Percentiles rank a stretch among this genome's conserved stretches.
These are phyloP conservation scores for Discostella stelligeroides DNA, from an alignment of 108 stramenopile genomes.

Conservation along the genomic window DNA sequence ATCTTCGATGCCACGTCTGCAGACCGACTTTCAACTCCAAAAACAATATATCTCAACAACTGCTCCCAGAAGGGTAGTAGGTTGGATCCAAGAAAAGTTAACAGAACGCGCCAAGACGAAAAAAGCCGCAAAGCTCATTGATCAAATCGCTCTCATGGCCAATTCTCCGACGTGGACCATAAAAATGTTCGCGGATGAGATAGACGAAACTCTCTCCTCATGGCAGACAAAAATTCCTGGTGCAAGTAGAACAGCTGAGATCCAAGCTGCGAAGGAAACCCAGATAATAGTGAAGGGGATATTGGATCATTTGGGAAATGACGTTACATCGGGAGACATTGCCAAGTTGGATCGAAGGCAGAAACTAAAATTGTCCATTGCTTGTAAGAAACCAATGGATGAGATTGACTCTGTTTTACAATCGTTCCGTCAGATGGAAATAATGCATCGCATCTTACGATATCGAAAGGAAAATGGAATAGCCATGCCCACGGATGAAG, in stretches of 20 bases:
- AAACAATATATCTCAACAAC: slow-evolving; percentile 14
- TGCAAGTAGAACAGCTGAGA: slow-evolving; percentile 55
- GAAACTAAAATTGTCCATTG: slow-evolving; percentile 46
- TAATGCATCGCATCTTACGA: slow-evolving; percentile 81
- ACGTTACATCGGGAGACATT: slow-evolving; percentile 60
- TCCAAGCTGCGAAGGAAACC: slow-evolving; percentile 67
- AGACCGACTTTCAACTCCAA: no score
- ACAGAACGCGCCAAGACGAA: slow-evolving; percentile 54
- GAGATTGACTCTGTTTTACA: slow-evolving; percentile 65
- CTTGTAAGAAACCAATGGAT: slow-evolving; percentile 58
- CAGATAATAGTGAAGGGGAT: slow-evolving; percentile 55
- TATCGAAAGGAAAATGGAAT: slow-evolving; percentile 44
- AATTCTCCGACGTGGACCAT: slow-evolving; percentile 66
- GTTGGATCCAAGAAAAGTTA: slow-evolving; percentile 54
- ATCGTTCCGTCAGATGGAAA: slow-evolving; percentile 75
- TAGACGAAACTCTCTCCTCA: slow-evolving; percentile 58
- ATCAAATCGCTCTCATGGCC: slow-evolving; percentile 73
- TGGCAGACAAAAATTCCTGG: slow-evolving; percentile 75
- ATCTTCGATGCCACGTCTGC: no score
- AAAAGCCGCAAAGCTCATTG: slow-evolving; percentile 62
- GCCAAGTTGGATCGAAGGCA: slow-evolving; percentile 56
- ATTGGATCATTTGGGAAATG: slow-evolving; percentile 59
- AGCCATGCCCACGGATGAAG: slow-evolving; percentile 38
- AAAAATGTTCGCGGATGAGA: slow-evolving; percentile 63
- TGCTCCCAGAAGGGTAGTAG: slow-evolving; percentile 17